Percentiles rank a stretch among this genome's conserved stretches.
Evolutionary conservation across 2,329 filamentous ascomycete species (phyloP).

Genomic region (Fusarium avenaceum): DNA sequence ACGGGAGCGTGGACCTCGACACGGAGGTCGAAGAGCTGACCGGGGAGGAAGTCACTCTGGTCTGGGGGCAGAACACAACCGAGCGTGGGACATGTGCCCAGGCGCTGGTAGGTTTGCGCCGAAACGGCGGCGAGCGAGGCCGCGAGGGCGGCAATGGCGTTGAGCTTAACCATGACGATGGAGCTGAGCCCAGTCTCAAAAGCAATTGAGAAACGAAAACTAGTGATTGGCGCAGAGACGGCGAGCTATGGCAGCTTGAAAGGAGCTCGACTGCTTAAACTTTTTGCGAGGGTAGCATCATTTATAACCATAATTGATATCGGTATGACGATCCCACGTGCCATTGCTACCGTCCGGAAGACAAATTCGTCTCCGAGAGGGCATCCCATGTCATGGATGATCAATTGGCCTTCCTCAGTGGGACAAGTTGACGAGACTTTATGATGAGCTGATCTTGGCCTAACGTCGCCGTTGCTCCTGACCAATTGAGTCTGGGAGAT

Average conservation of each 20-base stretch:
- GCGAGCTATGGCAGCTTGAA: constrained; percentile 38
- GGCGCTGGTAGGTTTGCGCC: constrained; percentile 71
- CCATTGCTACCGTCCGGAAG: constrained; percentile 31
- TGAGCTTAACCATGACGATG: constrained; percentile 54
- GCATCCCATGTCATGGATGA: constrained; percentile 28
- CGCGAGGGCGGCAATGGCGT: constrained; percentile 52
- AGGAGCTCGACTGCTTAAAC: constrained; percentile 15
- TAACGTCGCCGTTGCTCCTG: constrained; percentile 23
- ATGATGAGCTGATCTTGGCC: constrained; percentile 36
- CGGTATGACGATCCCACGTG: constrained; percentile 40
- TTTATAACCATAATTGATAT: constrained; percentile 39
- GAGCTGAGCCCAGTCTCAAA: constrained; percentile 20
- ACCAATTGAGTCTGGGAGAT: constrained; percentile 37
- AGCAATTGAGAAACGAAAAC: constrained; percentile 12
- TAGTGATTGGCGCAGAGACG: constrained; percentile 15
- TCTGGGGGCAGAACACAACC: constrained; percentile 73
- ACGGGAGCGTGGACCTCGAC: constrained; percentile 85
- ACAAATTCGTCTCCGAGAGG: constrained; percentile 28
- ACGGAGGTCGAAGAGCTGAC: constrained; percentile 86
- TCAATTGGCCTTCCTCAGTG: constrained; percentile 42
- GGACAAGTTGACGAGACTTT: constrained; percentile 40
- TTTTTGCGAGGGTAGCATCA: constrained; percentile 34
- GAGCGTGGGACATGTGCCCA: constrained; percentile 70
- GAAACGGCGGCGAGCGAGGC: constrained; percentile 58
- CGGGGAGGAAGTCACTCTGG: constrained; percentile 83